Evolutionary conservation across 768 basidiomycete species (phyloP), one percentile per base, ranked within the genome.

Genomic region (Myochromella boudieri): DNA sequence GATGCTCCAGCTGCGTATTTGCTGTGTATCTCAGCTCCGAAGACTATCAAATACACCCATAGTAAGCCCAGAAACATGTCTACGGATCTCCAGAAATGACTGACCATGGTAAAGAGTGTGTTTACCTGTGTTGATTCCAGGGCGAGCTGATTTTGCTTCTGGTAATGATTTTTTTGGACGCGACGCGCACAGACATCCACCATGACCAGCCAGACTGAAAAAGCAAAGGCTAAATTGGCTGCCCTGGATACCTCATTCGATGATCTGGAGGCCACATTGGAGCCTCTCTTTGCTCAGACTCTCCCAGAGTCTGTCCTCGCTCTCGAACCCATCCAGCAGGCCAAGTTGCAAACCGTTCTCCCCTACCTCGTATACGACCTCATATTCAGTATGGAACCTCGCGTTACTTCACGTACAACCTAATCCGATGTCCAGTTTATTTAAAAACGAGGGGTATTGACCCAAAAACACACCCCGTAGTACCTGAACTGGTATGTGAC

Each of bases 11-110:
- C 66, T 98, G 95, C 10, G 95, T 95, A 64, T 95, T 98, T 12
- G 92, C 93, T 0, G 95, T 97, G 62, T 97, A 97, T 58, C 95
- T 77, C 4, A 97, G 76, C 67, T 98, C 95, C 31, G 91, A 94
- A 41, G 89, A 88, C 89, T 91, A 58, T 47, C 44, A 46, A 38
- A 37, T 25, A 37, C 25, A 52, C 7, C 42, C 41, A 27, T 53
- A 31, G 40, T 51, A 21, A 54, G 46, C 32, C 27, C 56, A 39
- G 15, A 20, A 44, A 31, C 28, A 44, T 27, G 15, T 34, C 24
- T 22, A 39, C 32, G 40, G 20, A 48, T 37, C n/a, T 25, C 31
- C 12, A 31, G 47, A 55, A 48, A 61, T 70, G 68, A 68, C 72
- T 56, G 57, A 73, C 72, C 72, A 76, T 76, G 58, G 54, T 34